phyloP scores from a whole-genome alignment of 495 filamentous ascomycete species.

The Penicillium bialowiezense region DNA sequence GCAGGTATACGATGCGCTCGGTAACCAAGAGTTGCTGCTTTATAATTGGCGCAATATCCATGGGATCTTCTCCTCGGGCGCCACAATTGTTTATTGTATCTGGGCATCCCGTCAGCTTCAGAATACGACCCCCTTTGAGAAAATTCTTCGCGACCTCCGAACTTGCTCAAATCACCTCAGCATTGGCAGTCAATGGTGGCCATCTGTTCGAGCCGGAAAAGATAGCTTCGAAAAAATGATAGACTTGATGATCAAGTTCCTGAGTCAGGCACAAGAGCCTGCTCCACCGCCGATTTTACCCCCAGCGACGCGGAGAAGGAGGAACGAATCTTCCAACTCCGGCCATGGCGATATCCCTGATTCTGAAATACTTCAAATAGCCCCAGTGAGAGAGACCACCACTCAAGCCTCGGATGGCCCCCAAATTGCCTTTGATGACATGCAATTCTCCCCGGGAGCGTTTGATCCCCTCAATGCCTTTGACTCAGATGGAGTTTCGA shows the following conservation, averaged over 20 bases:
- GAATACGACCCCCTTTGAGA: constrained; percentile 12
- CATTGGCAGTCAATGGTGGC: constrained; percentile 28
- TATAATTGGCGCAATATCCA: constrained; percentile 28
- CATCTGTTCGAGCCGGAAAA: constrained; percentile 23
- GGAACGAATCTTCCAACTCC: no score
- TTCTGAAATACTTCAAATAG: no score
- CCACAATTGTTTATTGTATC: constrained; percentile 24
- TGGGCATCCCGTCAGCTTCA: constrained; percentile 22
- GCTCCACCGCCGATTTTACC: no score
- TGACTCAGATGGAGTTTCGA: constrained; percentile 5
- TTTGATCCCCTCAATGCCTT: no score
- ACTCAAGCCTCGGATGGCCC: no score
- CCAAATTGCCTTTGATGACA: no score
- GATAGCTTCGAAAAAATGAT: constrained; percentile 24
- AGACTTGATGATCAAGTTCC: constrained; percentile 20
- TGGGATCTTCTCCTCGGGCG: constrained; percentile 23
- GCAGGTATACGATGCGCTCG: constrained; percentile 19
- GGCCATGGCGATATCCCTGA: no score
- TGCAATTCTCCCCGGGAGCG: neutral
- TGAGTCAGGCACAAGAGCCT: constrained; percentile 4
- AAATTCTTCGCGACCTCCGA: constrained; percentile 22
- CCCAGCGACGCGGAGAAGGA: no score
- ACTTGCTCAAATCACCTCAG: constrained; percentile 27
- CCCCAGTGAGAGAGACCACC: no score
- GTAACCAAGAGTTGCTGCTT: constrained; percentile 12